phyloP scores from a whole-genome alignment of 2,329 filamentous ascomycete genomes.

The Calonectria ilicicola region DNA sequence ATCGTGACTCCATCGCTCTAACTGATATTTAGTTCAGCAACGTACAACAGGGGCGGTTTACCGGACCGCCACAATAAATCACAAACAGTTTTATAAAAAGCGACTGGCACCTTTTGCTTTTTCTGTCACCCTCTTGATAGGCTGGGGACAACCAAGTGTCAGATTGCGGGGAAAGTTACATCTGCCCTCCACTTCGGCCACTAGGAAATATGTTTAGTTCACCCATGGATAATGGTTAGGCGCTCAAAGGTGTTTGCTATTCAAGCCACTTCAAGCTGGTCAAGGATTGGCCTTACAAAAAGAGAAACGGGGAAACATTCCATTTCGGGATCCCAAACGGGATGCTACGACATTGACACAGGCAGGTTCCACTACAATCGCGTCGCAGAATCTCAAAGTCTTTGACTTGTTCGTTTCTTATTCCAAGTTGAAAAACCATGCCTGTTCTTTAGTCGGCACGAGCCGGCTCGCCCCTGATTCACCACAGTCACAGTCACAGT shows the following conservation, averaged over 20 bases:
- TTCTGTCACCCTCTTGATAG: neutral
- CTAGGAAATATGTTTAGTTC: neutral
- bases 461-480: neutral
- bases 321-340: neutral
- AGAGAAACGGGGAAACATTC: neutral
- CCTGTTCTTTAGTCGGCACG: neutral
- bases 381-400: too few species aligned
- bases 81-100: neutral
- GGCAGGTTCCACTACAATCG: too few species aligned
- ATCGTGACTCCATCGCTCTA: too few species aligned
- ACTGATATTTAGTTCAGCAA: too few species aligned
- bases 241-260: too few species aligned
- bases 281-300: neutral
- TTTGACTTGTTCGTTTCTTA: too few species aligned
- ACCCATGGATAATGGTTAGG: neutral
- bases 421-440: too few species aligned
- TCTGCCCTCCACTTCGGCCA: slow-evolving; percentile 5
- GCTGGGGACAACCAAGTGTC: neutral
- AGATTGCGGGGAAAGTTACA: slow-evolving; percentile 14
- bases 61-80: too few species aligned
- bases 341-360: too few species aligned
- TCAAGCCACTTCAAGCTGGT: neutral
- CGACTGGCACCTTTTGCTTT: neutral
- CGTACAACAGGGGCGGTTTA: too few species aligned
- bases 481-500: neutral